Base-by-base conservation (phyloP, 2,329 filamentous ascomycete genomes). In the Trichoderma koningiopsis region DNA sequence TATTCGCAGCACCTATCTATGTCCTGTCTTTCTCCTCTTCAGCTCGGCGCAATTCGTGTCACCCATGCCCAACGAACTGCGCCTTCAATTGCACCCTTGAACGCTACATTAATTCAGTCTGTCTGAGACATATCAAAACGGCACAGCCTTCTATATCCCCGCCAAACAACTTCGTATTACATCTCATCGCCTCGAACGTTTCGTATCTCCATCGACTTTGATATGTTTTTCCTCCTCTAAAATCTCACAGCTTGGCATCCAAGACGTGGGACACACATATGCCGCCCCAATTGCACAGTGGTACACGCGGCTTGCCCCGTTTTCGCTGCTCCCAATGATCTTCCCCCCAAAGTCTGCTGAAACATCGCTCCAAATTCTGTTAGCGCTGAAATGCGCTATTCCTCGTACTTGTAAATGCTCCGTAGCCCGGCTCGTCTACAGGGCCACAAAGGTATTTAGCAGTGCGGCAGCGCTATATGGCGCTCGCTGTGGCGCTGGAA, bases 301-400 rank as follows among this genome's bases (percentile, higher is more conserved):
- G 40, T 52, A 62, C 59, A 62, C 59, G 59, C 59, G 59, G 59
- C 59, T 43, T 52, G 59, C 40, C 14, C 59, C 59, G 31, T 61
- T 61, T 49, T 47, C 55, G 11, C 19, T 57, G 47, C 47, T 57
- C 55, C 16, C 5, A 37, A 11, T 22, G 47, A 49, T 49, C 56
- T 40, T 22, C 33, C 33, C 19, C 60, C 47, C 31, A 22, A 55
- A 55, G 6, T 31, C 27, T 8, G n/a, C 43, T 29, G 29, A 35
- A 33, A 22, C 55, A n/a, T 31, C 47, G 47, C 47, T 49, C 31
- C 33, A 27, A 37, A 22, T 29, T 14, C 29, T 49, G 27, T 8
- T 31, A 57, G 62, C 60, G 60, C 47, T 58, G 31, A 65, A 37
- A 49, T 55, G 62, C 62, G 62, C 52, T 53, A 65, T 19, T 19